Evolutionary conservation across 345 rosid genomes (phyloP), one percentile per base, ranked within the genome.

Genomic region (Eucalyptus regnans): DNA sequence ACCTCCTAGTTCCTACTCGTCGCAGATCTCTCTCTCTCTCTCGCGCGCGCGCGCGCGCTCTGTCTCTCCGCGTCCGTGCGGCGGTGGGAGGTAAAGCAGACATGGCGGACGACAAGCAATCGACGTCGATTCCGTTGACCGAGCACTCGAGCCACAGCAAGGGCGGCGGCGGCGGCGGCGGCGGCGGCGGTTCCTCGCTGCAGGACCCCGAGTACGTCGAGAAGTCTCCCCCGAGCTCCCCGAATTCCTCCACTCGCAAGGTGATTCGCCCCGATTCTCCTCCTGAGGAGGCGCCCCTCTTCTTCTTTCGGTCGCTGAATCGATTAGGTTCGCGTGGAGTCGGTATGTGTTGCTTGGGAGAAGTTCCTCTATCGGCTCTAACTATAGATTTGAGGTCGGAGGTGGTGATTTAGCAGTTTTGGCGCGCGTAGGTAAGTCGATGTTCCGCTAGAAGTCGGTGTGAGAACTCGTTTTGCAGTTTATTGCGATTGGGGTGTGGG

Each of bases 241-340:
- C 96, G 37, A 94, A 92, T 91, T 95, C 99, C 88, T 95, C 98
- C 44, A 94, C 98, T 91, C 95, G 97, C 92, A 94, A 96, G 97
- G 99, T 96, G 48, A 17, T 16, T 31, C 29, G 23, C 41, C 49
- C 12, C 54, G n/a, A 29, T 31, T 31, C n/a, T 20, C 52, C 33
- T 37, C 23, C 22, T 44, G 15, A 14, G 49, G 23, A 20, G 4
- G 85, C 46, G 58, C 58, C 58, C 25, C 25, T 52, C 50, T 17
- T 18, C 31, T 49, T 87, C 23, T 17, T 20, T 52, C 49, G 50
- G 29, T 50, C 50, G 48, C 33, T 37, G 86, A 5, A 76, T 76
- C 83, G 83, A 9, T 37, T 76, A 37, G 46, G 83, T 20, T 10
- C 83, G 46, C 83, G 83, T 37, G 46, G 22, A 76, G 83, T 10